A percentile compares a stretch with the other conserved stretches of the same genome.
Evolutionary conservation across 164 flowering plant genomes (phyloP).

Genomic region (Hamamelis virginiana): DNA sequence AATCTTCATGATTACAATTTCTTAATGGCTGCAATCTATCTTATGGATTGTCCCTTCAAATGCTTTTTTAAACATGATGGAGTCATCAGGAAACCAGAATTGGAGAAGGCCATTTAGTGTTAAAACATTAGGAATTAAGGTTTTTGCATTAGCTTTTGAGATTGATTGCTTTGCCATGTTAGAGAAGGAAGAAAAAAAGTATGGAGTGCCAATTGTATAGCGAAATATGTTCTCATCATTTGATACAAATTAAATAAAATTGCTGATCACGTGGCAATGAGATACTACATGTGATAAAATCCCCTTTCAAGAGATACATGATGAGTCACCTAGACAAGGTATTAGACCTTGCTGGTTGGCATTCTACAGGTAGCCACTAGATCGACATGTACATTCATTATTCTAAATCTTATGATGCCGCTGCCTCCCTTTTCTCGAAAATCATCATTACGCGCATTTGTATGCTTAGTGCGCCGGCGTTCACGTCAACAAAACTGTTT

Average conservation of each 20-base stretch:
- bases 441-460: slow-evolving; percentile 11
- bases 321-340: slow-evolving; percentile 6
- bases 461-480: background rate
- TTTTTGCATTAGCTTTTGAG: background rate
- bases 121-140: background rate
- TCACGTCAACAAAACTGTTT: background rate
- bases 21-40: background rate
- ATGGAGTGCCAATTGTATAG: background rate
- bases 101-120: background rate
- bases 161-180: background rate
- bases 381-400: background rate
- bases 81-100: background rate
- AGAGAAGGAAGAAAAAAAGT: too few relatives aligned
- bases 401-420: slow-evolving; percentile 1
- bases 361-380: slow-evolving; percentile 5
- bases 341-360: background rate
- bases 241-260: background rate
- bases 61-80: background rate
- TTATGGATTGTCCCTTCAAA: background rate
- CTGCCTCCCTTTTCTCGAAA: background rate
- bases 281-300: background rate
- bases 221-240: background rate
- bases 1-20: too few relatives aligned
- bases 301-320: background rate
- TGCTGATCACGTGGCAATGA: background rate